phyloP scores from a whole-genome alignment of 139 green algal species.

The Asterochloris sp. region DNA sequence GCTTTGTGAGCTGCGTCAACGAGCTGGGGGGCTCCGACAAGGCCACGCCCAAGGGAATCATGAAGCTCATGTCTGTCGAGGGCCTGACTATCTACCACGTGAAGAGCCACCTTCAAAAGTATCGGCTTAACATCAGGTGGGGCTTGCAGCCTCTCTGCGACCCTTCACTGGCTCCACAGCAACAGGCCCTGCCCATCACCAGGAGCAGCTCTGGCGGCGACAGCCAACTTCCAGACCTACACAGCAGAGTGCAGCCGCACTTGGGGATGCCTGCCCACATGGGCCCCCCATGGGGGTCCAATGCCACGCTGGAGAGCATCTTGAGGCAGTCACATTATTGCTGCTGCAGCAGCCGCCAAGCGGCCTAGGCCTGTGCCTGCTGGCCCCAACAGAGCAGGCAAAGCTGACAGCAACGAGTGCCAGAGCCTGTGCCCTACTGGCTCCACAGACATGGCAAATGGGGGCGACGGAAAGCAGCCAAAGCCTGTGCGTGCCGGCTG shows the following conservation, averaged over 20 bases:
- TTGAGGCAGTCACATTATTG: too few species aligned
- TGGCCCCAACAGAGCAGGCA: not conserved
- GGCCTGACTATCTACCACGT: conserved; percentile 90
- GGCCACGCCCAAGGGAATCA: conserved; percentile 57
- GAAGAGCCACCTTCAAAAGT: conserved; percentile 91
- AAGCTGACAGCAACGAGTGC: not conserved
- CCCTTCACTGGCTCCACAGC: too few species aligned
- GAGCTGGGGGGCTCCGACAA: conserved; percentile 53
- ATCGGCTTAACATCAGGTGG: conserved; percentile 79
- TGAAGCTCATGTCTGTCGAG: conserved; percentile 55
- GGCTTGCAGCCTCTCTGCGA: conserved; percentile 21
- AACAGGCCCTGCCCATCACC: too few species aligned
- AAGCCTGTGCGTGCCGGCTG: too few species aligned
- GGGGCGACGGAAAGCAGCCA: too few species aligned
- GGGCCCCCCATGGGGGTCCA: too few species aligned
- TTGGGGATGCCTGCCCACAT: too few species aligned
- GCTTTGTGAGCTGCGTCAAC: conserved; percentile 68
- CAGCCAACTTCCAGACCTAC: too few species aligned
- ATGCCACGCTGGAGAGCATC: too few species aligned
- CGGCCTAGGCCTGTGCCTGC: not conserved
- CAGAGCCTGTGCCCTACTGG: too few species aligned
- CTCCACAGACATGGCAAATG: too few species aligned
- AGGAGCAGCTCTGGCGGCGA: not conserved
- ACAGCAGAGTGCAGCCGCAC: not conserved
- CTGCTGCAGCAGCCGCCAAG: conserved; percentile 9